A percentile compares a stretch with the other conserved stretches of the same genome.
Conservation (phyloP, 805 yeast species). For the Saccharomycopsis capsularis region DNA sequence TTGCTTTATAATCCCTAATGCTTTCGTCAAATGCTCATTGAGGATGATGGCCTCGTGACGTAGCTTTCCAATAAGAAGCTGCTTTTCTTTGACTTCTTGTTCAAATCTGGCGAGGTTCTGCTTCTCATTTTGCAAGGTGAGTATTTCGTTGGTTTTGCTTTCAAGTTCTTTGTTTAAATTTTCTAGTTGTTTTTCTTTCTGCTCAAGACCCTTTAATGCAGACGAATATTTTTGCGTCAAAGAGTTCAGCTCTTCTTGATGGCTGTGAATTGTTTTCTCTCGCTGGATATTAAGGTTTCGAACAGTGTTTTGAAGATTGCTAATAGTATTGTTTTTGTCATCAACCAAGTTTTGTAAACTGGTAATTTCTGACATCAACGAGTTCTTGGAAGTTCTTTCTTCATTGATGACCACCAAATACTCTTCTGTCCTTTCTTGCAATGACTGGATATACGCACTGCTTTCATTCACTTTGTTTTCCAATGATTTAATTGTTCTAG, state of each 20-base stretch:
- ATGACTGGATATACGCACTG: constrained; percentile 27
- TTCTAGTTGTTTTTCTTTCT: background rate
- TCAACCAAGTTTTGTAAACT: constrained; percentile 22
- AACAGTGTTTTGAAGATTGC: constrained; percentile 1
- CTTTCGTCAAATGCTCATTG: constrained; percentile 94
- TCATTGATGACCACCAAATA: constrained; percentile 27
- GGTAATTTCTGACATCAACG: constrained; percentile 1
- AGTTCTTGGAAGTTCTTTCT: background rate
- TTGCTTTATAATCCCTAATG: constrained; percentile 74
- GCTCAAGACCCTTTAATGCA: background rate
- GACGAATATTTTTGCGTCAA: background rate
- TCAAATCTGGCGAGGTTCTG: constrained; percentile 35
- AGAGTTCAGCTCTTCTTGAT: background rate
- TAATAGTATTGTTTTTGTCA: constrained; percentile 23
- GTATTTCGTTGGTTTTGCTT: background rate
- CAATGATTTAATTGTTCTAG: constrained; percentile 27
- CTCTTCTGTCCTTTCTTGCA: constrained; percentile 34
- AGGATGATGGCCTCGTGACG: constrained; percentile 91
- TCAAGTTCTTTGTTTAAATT: background rate
- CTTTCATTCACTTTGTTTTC: constrained; percentile 27
- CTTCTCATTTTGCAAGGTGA: constrained; percentile 8
- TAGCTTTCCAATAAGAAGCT: constrained; percentile 76
- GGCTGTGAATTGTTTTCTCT: background rate
- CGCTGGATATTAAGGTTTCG: background rate
- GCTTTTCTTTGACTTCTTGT: constrained; percentile 59